Evolutionary conservation across 768 basidiomycete genomes (phyloP).

Genomic region (Plicaturopsis crispa): DNA sequence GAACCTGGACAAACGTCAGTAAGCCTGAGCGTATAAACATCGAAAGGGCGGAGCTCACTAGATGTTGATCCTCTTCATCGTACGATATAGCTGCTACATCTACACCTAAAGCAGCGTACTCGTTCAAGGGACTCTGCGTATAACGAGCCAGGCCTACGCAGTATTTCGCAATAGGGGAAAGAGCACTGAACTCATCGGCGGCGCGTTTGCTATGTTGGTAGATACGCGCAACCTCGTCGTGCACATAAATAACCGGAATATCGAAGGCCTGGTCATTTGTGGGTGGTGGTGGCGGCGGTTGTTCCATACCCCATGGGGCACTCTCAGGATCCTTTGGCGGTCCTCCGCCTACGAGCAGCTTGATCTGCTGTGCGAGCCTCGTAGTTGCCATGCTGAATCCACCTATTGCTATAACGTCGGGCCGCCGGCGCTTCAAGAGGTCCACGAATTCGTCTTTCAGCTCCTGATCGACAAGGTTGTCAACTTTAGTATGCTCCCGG

Average conservation of each 20-base stretch:
- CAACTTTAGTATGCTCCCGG: slow-evolving; percentile 84
- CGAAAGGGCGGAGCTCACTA: slow-evolving; percentile 39
- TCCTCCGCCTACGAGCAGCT: slow-evolving; percentile 38
- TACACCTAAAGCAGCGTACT: slow-evolving; percentile 82
- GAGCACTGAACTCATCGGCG: slow-evolving; percentile 70
- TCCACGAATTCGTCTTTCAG: slow-evolving; percentile 71
- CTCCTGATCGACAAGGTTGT: slow-evolving; percentile 73
- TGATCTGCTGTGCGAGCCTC: slow-evolving; percentile 59
- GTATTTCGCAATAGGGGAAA: slow-evolving; percentile 78
- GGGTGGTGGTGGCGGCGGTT: slow-evolving; percentile 13
- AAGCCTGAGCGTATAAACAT: slow-evolving; percentile 6
- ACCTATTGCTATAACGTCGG: slow-evolving; percentile 83
- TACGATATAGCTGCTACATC: slow-evolving; percentile 82
- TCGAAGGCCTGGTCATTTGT: slow-evolving; percentile 38
- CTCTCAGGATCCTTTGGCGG: slow-evolving; percentile 18
- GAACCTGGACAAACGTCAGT: slow-evolving; percentile 47
- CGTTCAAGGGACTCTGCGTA: slow-evolving; percentile 88
- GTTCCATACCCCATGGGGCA: slow-evolving; percentile 18
- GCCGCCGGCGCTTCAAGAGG: slow-evolving; percentile 73
- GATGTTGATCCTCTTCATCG: slow-evolving; percentile 78
- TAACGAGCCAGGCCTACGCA: slow-evolving; percentile 93
- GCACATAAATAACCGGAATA: slow-evolving; percentile 75
- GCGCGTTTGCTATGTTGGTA: slow-evolving; percentile 90
- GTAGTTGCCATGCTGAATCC: slow-evolving; percentile 82
- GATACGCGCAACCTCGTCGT: slow-evolving; percentile 88